Evolutionary conservation across 208 protist genomes (phyloP).

Genomic region (Strigomonas galati): DNA sequence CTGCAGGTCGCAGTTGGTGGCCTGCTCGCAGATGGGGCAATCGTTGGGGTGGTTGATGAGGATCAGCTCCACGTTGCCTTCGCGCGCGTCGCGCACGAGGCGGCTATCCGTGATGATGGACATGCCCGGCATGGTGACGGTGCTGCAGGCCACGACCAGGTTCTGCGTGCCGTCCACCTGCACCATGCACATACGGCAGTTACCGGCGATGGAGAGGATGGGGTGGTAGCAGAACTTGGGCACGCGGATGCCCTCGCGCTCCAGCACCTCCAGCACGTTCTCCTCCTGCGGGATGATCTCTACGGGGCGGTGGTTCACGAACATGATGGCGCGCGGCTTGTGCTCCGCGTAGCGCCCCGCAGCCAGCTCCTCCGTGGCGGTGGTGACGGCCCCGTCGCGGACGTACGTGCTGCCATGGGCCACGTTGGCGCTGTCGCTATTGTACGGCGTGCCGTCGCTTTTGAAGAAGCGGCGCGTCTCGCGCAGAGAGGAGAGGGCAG

Average conservation of each 20-base stretch:
- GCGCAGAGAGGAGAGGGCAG: slow-evolving; percentile 1
- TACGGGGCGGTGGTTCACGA: slow-evolving; percentile 88
- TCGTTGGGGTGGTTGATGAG: slow-evolving; percentile 97
- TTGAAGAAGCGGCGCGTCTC: slow-evolving; percentile 47
- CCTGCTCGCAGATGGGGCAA: slow-evolving; percentile 97
- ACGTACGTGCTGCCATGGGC: slow-evolving; percentile 63
- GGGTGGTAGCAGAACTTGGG: slow-evolving; percentile 93
- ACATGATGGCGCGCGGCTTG: slow-evolving; percentile 89
- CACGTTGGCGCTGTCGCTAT: slow-evolving; percentile 52
- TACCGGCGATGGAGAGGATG: slow-evolving; percentile 94
- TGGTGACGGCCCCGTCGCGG: slow-evolving; percentile 33
- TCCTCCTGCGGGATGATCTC: slow-evolving; percentile 91
- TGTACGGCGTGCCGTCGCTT: slow-evolving; percentile 69
- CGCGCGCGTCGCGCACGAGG: slow-evolving; percentile 92
- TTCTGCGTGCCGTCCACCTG: slow-evolving; percentile 95
- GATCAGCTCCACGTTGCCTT: slow-evolving; percentile 97
- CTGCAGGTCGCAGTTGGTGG: slow-evolving; percentile 96
- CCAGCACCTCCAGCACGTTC: slow-evolving; percentile 88
- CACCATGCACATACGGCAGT: slow-evolving; percentile 98
- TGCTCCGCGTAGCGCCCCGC: slow-evolving; percentile 83
- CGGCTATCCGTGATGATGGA: slow-evolving; percentile 95
- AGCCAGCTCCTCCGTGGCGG: slow-evolving; percentile 61
- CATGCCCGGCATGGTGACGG: slow-evolving; percentile 94
- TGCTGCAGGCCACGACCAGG: slow-evolving; percentile 94
- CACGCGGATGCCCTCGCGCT: slow-evolving; percentile 87